These are phyloP conservation scores for Mycocentrospora acerina DNA, from an alignment of 2,329 filamentous ascomycete genomes.

Conservation along the genomic window DNA sequence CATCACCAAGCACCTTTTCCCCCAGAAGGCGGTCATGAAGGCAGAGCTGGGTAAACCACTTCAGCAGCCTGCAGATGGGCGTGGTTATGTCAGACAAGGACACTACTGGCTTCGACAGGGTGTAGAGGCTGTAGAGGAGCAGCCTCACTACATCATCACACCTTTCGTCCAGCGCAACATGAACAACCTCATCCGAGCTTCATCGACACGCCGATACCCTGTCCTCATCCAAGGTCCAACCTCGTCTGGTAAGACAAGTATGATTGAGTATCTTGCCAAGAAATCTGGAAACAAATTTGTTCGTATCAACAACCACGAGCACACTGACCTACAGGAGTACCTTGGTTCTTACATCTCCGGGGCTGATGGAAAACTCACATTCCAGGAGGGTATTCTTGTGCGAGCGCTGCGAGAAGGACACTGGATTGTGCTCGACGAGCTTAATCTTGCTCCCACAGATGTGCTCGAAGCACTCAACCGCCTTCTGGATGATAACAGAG, in stretches of 20 bases:
- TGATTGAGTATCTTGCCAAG: conserved; percentile 98
- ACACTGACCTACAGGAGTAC: conserved; percentile 97
- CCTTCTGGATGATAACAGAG: conserved; percentile 91
- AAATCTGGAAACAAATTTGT: conserved; percentile 96
- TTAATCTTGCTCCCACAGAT: conserved; percentile 95
- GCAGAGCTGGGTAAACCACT: conserved; percentile 78
- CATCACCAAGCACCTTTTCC: conserved; percentile 78
- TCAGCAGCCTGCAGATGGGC: conserved; percentile 73
- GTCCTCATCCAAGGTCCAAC: conserved; percentile 96
- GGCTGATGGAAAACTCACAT: conserved; percentile 78
- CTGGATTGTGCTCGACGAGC: conserved; percentile 97
- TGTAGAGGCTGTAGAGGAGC: conserved; percentile 63
- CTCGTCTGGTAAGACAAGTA: conserved; percentile 96
- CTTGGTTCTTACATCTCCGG: conserved; percentile 91
- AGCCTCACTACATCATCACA: conserved; percentile 93
- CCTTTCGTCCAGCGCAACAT: conserved; percentile 93
- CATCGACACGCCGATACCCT: conserved; percentile 87
- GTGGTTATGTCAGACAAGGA: conserved; percentile 77
- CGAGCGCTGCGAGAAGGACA: conserved; percentile 89
- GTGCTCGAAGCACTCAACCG: conserved; percentile 95
- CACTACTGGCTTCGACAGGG: conserved; percentile 92
- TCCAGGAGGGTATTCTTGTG: conserved; percentile 91
- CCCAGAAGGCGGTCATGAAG: conserved; percentile 66
- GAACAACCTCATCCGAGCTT: conserved; percentile 89
- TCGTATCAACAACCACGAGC: conserved; percentile 98